Percentiles rank a stretch among this genome's conserved stretches.
Conservation (phyloP, 148 eudicot species). For the Dysphania ambrosioides region DNA sequence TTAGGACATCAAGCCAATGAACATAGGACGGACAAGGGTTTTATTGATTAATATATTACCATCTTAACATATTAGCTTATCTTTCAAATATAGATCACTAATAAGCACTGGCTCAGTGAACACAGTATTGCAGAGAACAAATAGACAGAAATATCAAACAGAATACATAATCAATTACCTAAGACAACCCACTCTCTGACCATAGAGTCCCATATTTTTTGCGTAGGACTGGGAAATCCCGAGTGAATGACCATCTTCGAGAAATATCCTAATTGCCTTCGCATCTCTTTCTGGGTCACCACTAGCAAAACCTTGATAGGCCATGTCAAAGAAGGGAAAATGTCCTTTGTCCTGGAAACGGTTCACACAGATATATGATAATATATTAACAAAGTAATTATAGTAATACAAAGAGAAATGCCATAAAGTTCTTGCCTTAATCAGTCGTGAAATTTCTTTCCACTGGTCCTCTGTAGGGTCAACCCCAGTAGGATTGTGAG, state of each 20-base stretch:
- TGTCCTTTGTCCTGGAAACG: conserved; percentile 77
- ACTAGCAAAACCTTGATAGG: conserved; percentile 98
- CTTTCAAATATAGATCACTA: not conserved
- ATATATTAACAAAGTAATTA: not conserved
- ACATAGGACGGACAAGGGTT: not conserved
- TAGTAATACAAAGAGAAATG: not conserved
- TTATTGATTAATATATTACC: not conserved
- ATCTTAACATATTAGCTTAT: too few species aligned
- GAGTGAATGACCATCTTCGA: conserved; percentile 84
- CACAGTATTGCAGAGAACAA: not conserved
- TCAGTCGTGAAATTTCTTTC: conserved; percentile 77
- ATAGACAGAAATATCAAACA: not conserved
- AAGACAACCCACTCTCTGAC: conserved; percentile 97
- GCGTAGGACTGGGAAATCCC: conserved; percentile 95
- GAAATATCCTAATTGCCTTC: conserved; percentile 85
- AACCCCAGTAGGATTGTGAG: conserved; percentile 99
- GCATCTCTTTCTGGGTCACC: conserved; percentile 98
- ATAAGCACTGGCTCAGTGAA: not conserved
- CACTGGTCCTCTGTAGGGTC: conserved; percentile 96
- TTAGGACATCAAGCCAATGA: too few species aligned
- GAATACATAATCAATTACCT: conserved; percentile 44
- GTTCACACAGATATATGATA: not conserved
- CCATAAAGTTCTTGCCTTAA: conserved; percentile 51
- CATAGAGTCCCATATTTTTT: conserved; percentile 98
- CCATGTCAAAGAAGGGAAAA: conserved; percentile 98